phyloP scores from a whole-genome alignment of 1,139 yeast species.

The Yueomyces sp. region DNA sequence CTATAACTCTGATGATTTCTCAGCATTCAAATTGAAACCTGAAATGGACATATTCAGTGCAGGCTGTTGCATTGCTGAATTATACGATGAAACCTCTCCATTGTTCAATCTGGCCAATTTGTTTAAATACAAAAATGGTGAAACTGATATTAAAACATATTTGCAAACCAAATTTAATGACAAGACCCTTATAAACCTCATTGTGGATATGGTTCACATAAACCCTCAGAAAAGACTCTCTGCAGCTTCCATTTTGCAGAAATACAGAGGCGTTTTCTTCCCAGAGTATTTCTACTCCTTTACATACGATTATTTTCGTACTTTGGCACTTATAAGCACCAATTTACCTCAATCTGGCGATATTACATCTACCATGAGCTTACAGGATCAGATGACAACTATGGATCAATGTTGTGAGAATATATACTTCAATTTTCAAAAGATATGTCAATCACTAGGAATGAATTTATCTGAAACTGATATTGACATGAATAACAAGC shows the following conservation, averaged over 20 bases:
- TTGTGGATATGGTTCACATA: conserved; percentile 47
- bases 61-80: conserved; percentile 88
- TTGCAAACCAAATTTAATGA: conserved; percentile 40
- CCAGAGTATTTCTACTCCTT: conserved; percentile 65
- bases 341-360: conserved; percentile 19
- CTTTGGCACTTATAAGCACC: conserved; percentile 22
- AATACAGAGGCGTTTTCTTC: conserved; percentile 41
- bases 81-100: conserved; percentile 77
- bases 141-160: conserved; percentile 41
- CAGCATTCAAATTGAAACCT: conserved; percentile 34
- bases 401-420: conserved; percentile 51
- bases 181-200: conserved; percentile 36
- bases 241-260: conserved; percentile 40
- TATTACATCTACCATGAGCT: conserved; percentile 11
- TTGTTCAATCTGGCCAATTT: conserved; percentile 77
- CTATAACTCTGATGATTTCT: conserved; percentile 14
- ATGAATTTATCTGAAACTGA: conserved; percentile 20
- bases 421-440: conserved; percentile 44
- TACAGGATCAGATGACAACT: conserved; percentile 26
- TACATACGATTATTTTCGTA: conserved; percentile 52
- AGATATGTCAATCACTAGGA: conserved; percentile 36
- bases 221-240: conserved; percentile 49
- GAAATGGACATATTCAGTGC: conserved; percentile 82
- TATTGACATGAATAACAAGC: neutral
- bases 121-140: conserved; percentile 66